phyloP scores from a whole-genome alignment of 768 basidiomycete genomes.

The Suillus plorans region DNA sequence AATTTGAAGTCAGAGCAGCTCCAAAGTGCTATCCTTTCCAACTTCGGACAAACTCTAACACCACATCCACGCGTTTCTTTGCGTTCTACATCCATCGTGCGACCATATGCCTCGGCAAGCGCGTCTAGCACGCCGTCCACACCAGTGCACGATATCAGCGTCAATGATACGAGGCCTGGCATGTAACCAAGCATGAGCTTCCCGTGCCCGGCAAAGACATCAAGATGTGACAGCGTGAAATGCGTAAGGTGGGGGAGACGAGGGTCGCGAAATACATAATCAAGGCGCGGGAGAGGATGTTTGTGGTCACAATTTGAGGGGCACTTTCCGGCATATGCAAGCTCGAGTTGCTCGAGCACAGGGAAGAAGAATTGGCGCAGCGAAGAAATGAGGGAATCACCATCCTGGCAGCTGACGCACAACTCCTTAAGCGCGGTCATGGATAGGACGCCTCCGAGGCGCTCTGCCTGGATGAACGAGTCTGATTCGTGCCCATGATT shows the following conservation, averaged over 20 bases:
- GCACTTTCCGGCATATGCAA: slow-evolving; percentile 38
- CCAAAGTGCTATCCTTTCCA: slow-evolving; percentile 54
- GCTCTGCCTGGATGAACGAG: slow-evolving; percentile 28
- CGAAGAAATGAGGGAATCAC: slow-evolving; percentile 37
- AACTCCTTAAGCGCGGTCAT: slow-evolving; percentile 39
- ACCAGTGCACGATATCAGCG: slow-evolving; percentile 47
- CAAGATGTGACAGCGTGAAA: slow-evolving; percentile 49
- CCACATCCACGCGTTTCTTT: slow-evolving; percentile 22
- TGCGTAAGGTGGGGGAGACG: slow-evolving; percentile 50
- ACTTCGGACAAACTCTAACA: slow-evolving; percentile 49
- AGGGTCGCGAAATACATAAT: slow-evolving; percentile 56
- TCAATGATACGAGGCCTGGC: slow-evolving; percentile 47
- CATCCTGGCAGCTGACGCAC: slow-evolving; percentile 40
- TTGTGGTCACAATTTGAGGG: slow-evolving; percentile 13
- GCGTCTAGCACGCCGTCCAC: slow-evolving; percentile 40
- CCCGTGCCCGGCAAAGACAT: slow-evolving; percentile 38
- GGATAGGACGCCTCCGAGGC: slow-evolving; percentile 28
- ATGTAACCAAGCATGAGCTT: slow-evolving; percentile 50
- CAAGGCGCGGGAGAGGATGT: slow-evolving; percentile 43
- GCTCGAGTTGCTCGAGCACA: slow-evolving; percentile 42
- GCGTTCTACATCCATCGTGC: slow-evolving; percentile 7
- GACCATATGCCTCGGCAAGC: slow-evolving; percentile 38
- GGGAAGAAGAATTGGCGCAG: slow-evolving; percentile 47
- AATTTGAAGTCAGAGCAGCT: slow-evolving; percentile 46
- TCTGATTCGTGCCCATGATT: slow-evolving; percentile 30